A percentile compares a stretch with the other conserved stretches of the same genome.
Evolutionary conservation across 2,329 filamentous ascomycete genomes (phyloP).

Genomic region (Paecilomyces fulvus): DNA sequence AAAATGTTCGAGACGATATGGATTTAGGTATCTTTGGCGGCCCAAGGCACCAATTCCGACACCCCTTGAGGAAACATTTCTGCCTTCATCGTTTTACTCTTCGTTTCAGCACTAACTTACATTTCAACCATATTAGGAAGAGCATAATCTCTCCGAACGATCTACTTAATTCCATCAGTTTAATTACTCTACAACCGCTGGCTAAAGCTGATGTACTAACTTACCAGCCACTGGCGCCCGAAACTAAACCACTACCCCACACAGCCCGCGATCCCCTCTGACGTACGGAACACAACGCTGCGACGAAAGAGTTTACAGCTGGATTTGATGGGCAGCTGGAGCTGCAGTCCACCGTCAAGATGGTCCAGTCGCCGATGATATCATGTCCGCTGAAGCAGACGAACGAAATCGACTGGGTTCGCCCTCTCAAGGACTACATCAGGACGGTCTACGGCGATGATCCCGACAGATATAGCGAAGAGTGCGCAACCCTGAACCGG

Average conservation of each 20-base stretch:
- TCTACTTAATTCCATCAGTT: not conserved
- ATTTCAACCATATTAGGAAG: not conserved
- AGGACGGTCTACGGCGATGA: conserved; percentile 91
- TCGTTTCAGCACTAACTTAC: not conserved
- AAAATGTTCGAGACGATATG: not conserved
- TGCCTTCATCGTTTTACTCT: not conserved
- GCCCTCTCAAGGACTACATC: conserved; percentile 87
- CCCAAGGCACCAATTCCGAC: not conserved
- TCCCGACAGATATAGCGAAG: conserved; percentile 88
- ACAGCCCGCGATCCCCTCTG: not conserved
- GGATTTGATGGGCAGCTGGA: conserved; percentile 12
- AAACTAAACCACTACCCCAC: not conserved
- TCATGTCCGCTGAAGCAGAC: conserved; percentile 86
- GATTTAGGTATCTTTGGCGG: not conserved
- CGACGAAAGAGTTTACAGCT: not conserved
- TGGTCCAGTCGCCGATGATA: conserved; percentile 89
- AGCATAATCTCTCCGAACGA: not conserved
- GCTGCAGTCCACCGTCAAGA: conserved; percentile 36
- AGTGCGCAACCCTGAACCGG: conserved; percentile 89
- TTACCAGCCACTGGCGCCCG: not conserved
- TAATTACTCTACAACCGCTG: not conserved
- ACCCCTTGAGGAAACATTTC: not conserved
- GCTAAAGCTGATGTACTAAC: not conserved
- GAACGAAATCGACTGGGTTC: conserved; percentile 97
- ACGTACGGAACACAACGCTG: not conserved